Conservation (phyloP, 345 rosid species). For the Dimocarpus longan region DNA sequence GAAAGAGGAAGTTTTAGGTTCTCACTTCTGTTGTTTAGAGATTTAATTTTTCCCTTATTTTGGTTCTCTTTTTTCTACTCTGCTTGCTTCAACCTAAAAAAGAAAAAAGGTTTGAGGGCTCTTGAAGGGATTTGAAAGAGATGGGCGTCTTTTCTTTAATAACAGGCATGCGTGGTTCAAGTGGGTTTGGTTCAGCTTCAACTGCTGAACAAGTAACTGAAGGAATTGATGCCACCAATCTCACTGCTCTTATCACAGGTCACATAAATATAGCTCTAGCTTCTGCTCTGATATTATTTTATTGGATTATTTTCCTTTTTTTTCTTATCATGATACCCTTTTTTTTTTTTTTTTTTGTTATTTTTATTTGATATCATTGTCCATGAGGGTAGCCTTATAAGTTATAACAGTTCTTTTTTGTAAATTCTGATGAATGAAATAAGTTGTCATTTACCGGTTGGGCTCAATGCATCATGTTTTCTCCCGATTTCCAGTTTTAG, state of each 20-base stretch:
- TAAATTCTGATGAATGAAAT: too few relatives aligned
- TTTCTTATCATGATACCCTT: background rate
- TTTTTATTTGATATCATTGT: background rate
- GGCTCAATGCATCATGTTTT: background rate
- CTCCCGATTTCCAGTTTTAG: background rate
- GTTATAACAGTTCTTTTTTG: too few relatives aligned
- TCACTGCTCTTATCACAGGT: conserved; percentile 87
- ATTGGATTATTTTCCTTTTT: background rate
- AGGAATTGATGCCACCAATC: conserved; percentile 63
- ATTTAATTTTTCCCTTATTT: too few relatives aligned
- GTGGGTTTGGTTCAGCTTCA: conserved; percentile 92
- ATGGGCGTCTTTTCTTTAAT: conserved; percentile 57
- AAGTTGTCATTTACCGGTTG: too few relatives aligned
- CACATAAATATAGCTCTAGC: background rate
- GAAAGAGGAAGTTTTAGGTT: background rate
- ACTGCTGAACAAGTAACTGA: conserved; percentile 79
- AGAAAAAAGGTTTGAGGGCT: too few relatives aligned
- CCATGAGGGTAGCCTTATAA: background rate
- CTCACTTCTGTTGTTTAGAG: too few relatives aligned
- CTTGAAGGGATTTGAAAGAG: background rate
- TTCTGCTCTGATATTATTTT: background rate
- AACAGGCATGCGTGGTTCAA: conserved; percentile 71
- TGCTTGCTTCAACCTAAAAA: too few relatives aligned
- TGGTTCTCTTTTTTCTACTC: too few relatives aligned
- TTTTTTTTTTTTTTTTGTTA: background rate